Base-by-base conservation (phyloP, 2,329 filamentous ascomycete species). In the Lecanicillium sp. region DNA sequence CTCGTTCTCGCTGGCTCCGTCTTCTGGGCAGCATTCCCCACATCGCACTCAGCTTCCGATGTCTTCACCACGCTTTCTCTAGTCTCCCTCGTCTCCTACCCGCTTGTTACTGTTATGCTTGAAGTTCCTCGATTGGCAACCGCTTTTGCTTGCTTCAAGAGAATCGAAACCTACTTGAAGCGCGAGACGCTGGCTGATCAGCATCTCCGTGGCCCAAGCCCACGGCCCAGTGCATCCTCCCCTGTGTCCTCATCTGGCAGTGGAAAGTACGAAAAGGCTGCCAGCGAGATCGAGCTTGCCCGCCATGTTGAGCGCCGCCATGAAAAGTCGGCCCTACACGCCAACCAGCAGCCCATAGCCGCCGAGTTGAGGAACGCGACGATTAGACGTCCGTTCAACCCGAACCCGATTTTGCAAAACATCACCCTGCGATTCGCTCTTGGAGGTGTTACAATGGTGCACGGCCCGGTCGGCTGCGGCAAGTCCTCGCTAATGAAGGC, bases 371-470 rank as follows among this genome's bases (percentile, higher is more conserved):
- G 14, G 3, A 46, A 46, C 5, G 44, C 35, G 14, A 38, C 35
- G 1, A 20, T 46, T 24, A n/a, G 15, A 5, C 11, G 15, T 21
- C 41, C 20, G 8, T 5, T 7, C 15, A 21, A 11, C 17, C 32
- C 33, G 2, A 39, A 24, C 4, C 44, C 33, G 11, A 23, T 46
- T 24, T 14, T 46, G 5, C 33, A 23, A 23, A 23, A 46, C 19
- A n/a, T 46, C 9, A 35, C 33, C 3, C 30, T 46, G 8, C 23
- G 20, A 7, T 30, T 46, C n/a, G 7, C 24, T 6, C 51, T 51
- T 10, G 60, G 60, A n/a, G 60, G 60, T 0, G 52, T 64, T 5
- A 39, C 26, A 11, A 24, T 46, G 26, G 2, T 46, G 2, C 17
- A 30, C 17, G 33, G 44, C 6, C 11, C 35, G 3, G 35, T 19